phyloP scores from a whole-genome alignment of 306 rosid genomes.

The Citrullus colocynthis region DNA sequence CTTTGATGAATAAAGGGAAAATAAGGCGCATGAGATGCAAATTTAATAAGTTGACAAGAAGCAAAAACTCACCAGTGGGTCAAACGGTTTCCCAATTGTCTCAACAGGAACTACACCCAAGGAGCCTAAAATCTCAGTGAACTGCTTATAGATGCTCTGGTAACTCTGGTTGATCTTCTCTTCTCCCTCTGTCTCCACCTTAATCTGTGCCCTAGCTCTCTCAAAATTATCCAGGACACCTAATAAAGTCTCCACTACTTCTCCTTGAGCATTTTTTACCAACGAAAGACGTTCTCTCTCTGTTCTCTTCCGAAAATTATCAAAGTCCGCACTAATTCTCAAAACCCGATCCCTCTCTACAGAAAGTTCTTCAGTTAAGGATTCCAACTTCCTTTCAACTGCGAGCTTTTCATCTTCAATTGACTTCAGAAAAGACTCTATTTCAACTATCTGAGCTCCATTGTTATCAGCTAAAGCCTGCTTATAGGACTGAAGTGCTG shows the following conservation, averaged over 20 bases:
- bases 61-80: slow-evolving; percentile 71
- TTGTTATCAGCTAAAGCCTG: slow-evolving; percentile 66
- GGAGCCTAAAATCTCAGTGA: slow-evolving; percentile 56
- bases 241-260: slow-evolving; percentile 75
- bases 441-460: slow-evolving; percentile 46
- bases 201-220: slow-evolving; percentile 83
- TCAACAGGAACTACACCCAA: slow-evolving; percentile 75
- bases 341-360: slow-evolving; percentile 56
- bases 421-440: slow-evolving; percentile 56
- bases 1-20: neutral
- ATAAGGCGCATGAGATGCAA: neutral
- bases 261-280: slow-evolving; percentile 85
- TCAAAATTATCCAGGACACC: slow-evolving; percentile 83
- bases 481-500: slow-evolving; percentile 49
- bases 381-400: slow-evolving; percentile 37
- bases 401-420: slow-evolving; percentile 54
- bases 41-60: neutral
- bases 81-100: slow-evolving; percentile 76
- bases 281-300: slow-evolving; percentile 79
- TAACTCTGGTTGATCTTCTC: slow-evolving; percentile 85
- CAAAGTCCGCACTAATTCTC: slow-evolving; percentile 92
- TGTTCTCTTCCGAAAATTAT: slow-evolving; percentile 90
- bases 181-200: slow-evolving; percentile 85
- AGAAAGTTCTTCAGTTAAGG: slow-evolving; percentile 51
- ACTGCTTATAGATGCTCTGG: slow-evolving; percentile 86